Percentiles rank a stretch among this genome's conserved stretches.
These are phyloP conservation scores for Graphilbum fragrans DNA, from an alignment of 2,329 filamentous ascomycete species.

Conservation along the genomic window DNA sequence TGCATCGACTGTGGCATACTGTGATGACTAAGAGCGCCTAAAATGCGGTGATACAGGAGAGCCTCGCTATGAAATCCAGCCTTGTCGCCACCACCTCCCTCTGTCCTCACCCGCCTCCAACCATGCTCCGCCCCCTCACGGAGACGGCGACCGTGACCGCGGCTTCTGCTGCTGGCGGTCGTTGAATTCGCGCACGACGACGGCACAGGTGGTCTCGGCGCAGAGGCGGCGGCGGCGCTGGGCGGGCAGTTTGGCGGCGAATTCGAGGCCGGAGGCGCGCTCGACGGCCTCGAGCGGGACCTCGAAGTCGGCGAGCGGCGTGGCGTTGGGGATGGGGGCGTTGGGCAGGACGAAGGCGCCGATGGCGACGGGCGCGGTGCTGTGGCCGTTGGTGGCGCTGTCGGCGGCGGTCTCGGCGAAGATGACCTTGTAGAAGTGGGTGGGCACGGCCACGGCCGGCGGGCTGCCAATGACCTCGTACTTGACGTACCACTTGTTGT, in stretches of 20 bases:
- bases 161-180: slow-evolving; percentile 43
- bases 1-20: too few species aligned
- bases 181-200: slow-evolving; percentile 71
- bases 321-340: slow-evolving; percentile 74
- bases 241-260: slow-evolving; percentile 65
- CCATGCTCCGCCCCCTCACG: too few species aligned
- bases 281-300: slow-evolving; percentile 89
- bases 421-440: slow-evolving; percentile 99
- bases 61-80: too few species aligned
- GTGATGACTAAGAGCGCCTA: too few species aligned
- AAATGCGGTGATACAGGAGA: too few species aligned
- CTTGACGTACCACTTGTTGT: slow-evolving; percentile 89
- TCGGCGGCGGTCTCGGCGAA: slow-evolving; percentile 70
- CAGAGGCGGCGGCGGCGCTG: slow-evolving; percentile 70
- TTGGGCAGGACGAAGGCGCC: slow-evolving; percentile 95
- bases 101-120: too few species aligned
- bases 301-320: slow-evolving; percentile 83
- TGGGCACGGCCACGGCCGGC: slow-evolving; percentile 89
- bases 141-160: slow-evolving; percentile 2
- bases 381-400: slow-evolving; percentile 54
- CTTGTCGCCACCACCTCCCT: too few species aligned
- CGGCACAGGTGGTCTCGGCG: slow-evolving; percentile 70
- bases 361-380: slow-evolving; percentile 61
- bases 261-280: slow-evolving; percentile 83
- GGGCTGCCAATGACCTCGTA: slow-evolving; percentile 95